phyloP scores from a whole-genome alignment of 805 yeast genomes.

The Pichia insulana region DNA sequence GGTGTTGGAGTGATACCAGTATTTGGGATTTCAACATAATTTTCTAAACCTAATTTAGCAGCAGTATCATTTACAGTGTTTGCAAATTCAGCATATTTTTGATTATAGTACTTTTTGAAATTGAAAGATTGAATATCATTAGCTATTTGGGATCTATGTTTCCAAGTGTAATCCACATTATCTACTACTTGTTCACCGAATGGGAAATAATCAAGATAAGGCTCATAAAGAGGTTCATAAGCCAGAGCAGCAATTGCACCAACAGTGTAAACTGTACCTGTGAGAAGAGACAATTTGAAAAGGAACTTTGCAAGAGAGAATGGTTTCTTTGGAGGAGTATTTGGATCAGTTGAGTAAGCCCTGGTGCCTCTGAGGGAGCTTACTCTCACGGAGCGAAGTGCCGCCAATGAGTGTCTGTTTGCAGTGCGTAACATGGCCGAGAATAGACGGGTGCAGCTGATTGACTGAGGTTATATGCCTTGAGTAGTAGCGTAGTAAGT shows the following conservation, averaged over 20 bases:
- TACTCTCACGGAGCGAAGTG: no score
- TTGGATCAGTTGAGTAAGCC: slow-evolving; percentile 4
- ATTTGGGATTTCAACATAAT: slow-evolving; percentile 32
- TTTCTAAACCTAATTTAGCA: slow-evolving; percentile 31
- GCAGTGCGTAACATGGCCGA: no score
- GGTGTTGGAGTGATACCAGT: slow-evolving; percentile 23
- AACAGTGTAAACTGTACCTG: slow-evolving; percentile 38
- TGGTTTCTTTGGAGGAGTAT: slow-evolving; percentile 7
- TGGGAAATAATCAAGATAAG: slow-evolving; percentile 57
- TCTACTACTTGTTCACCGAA: slow-evolving; percentile 49
- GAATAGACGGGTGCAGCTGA: no score
- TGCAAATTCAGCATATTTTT: slow-evolving; percentile 4
- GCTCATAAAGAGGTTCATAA: slow-evolving; percentile 51
- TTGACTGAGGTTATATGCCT: no score
- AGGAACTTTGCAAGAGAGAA: slow-evolving; percentile 21
- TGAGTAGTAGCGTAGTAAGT: no score
- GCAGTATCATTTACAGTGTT: slow-evolving; percentile 7
- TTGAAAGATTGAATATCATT: slow-evolving; percentile 17
- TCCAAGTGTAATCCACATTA: slow-evolving; percentile 33
- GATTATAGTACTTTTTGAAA: slow-evolving; percentile 5
- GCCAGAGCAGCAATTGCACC: slow-evolving; percentile 52
- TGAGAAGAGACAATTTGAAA: slow-evolving; percentile 19
- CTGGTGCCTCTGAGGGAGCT: neutral
- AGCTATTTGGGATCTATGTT: slow-evolving; percentile 11
- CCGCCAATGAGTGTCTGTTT: slow-evolving; percentile 2